Evolutionary conservation across 2,329 filamentous ascomycete genomes (phyloP).

Genomic region (Aspergillus alliaceus): DNA sequence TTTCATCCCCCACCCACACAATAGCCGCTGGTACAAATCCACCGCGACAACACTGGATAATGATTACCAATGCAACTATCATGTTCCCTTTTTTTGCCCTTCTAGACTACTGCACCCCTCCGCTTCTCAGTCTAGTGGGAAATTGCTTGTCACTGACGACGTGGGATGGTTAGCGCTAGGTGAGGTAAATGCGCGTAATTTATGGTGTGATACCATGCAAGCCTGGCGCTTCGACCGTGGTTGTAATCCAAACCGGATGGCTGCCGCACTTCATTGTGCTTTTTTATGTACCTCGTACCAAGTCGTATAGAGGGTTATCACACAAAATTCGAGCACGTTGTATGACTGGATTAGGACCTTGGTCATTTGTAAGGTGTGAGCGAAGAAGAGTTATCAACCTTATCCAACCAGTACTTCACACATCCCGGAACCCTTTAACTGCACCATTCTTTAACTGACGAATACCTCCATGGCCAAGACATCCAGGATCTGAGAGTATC

Average conservation of each 20-base stretch:
- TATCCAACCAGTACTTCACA: no score
- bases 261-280: no score
- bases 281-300: no score
- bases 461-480: no score
- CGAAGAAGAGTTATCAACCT: no score
- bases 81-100: neutral
- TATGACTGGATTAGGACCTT: no score
- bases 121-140: neutral
- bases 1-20: neutral
- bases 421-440: no score
- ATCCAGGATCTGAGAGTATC: no score
- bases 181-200: neutral
- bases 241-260: neutral
- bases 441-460: no score
- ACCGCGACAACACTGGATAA: neutral
- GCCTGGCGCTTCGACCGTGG: neutral
- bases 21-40: neutral
- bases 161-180: neutral
- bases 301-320: no score
- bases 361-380: no score
- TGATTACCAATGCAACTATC: neutral
- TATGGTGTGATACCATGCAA: neutral
- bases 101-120: constrained; percentile 3
- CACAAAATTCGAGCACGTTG: no score
- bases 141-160: neutral